Evolutionary conservation across 2,329 filamentous ascomycete genomes (phyloP), one percentile per base, ranked within the genome.

Genomic region (Colletotrichum sp.): DNA sequence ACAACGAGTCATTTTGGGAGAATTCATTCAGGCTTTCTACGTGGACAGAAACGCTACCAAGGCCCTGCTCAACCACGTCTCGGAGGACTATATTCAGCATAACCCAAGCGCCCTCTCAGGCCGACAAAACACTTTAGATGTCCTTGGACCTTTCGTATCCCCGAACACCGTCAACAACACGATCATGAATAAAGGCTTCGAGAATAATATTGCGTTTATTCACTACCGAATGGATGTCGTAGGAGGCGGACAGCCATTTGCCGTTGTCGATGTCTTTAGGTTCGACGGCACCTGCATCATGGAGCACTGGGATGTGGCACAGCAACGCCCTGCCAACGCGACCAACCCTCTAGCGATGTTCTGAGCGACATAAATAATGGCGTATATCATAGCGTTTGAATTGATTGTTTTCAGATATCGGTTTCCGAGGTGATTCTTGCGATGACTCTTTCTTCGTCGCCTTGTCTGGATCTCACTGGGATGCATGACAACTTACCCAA

Each of bases 271-370:
- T 16, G 61, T 78, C 6, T 77, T 77, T 24, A 71, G 77, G 26
- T 69, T 78, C 55, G 28, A 78, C 18, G 77, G 77, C 18, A 72
- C 74, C 30, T 78, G 77, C 58, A 77, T 78, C 30, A 68, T 74
- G 57, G 74, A 78, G 43, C 77, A 78, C 21, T 78, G 77, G 77
- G 77, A 78, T 13, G 75, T 77, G 21, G 58, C 43, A n/a, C 67
- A 75, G 60, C 67, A 70, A 15, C 61, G 68, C 10, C 55, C 67
- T 21, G 64, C 34, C 10, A 71, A 78, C 24, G 60, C 71, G 6
- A 65, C 64, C 26, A 78, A 78, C 55, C 77, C 77, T 8, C 10
- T 72, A 4, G 77, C 76, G 7, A 52, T 72, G 48, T 78, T 61
- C n/a, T 32, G 30, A 16, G 32, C 8, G 21, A 57, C 26, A 61